phyloP scores from a whole-genome alignment of 352 stramenopile genomes.

The Paralagenidium karlingii region DNA sequence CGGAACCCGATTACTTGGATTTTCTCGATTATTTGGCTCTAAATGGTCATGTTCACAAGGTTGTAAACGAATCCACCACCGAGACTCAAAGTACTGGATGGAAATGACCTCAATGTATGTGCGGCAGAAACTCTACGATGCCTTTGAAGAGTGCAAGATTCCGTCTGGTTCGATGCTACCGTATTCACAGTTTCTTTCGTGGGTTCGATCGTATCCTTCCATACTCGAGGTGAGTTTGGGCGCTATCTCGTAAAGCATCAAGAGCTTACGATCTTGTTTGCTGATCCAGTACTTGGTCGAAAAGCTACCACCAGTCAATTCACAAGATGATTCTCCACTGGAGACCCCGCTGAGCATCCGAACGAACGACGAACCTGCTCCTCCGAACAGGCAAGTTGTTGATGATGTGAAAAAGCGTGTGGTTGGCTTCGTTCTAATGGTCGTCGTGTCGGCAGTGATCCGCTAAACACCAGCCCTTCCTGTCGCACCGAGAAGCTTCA shows the following conservation, averaged over 20 bases:
- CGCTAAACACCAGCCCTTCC: conserved; percentile 66
- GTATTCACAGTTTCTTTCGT: conserved; percentile 58
- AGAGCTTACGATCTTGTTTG: too few relatives aligned
- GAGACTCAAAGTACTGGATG: not conserved
- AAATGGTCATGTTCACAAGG: conserved; percentile 51
- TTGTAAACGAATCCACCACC: conserved; percentile 6
- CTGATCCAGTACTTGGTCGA: too few relatives aligned
- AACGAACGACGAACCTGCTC: not conserved
- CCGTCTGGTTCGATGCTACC: conserved; percentile 30
- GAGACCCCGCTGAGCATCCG: conserved; percentile 9
- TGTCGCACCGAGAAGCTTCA: conserved; percentile 24
- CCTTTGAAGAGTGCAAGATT: conserved; percentile 64
- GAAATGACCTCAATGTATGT: too few relatives aligned
- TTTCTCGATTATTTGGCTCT: conserved; percentile 52
- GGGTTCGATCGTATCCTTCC: conserved; percentile 50
- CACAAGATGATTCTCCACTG: not conserved
- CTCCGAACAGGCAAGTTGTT: not conserved
- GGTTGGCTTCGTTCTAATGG: not conserved
- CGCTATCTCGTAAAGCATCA: too few relatives aligned
- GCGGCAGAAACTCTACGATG: conserved; percentile 38
- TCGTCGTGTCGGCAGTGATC: conserved; percentile 22
- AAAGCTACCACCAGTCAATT: too few relatives aligned
- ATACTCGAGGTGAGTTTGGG: conserved; percentile 37
- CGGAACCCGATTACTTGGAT: conserved; percentile 56
- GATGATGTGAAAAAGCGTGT: not conserved